Conservation (phyloP, 2,329 filamentous ascomycete genomes). For the Aaosphaeria arxii region DNA sequence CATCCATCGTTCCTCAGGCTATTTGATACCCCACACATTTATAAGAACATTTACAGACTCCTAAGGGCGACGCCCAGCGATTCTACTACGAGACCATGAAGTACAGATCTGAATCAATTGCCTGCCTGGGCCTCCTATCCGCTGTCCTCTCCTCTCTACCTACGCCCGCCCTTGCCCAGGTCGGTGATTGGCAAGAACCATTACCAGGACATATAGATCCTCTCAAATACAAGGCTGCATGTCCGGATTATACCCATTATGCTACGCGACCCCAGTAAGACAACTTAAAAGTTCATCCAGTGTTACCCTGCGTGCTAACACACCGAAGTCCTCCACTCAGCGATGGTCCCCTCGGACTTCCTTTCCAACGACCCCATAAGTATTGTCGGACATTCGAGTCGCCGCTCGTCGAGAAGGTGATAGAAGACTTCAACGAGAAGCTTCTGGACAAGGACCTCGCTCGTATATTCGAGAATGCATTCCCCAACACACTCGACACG, state of each 20-base stretch:
- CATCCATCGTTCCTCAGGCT: neutral
- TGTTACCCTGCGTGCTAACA: constrained; percentile 1
- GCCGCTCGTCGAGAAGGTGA: constrained; percentile 81
- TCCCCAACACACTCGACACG: constrained; percentile 87
- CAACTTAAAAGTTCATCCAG: constrained; percentile 3
- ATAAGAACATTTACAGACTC: no score
- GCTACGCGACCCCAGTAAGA: constrained; percentile 57
- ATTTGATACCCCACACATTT: no score
- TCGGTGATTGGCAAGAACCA: constrained; percentile 26
- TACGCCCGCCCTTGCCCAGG: constrained; percentile 1
- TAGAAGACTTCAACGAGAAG: constrained; percentile 72
- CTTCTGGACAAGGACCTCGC: constrained; percentile 86
- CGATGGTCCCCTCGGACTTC: constrained; percentile 72
- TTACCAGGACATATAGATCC: constrained; percentile 26
- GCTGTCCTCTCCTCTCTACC: neutral
- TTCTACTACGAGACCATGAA: neutral
- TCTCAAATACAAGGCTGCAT: constrained; percentile 46
- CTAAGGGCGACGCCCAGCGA: no score
- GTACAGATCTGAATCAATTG: neutral
- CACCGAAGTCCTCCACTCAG: constrained; percentile 69
- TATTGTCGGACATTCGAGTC: constrained; percentile 89
- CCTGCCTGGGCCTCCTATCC: neutral
- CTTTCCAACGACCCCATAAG: constrained; percentile 78
- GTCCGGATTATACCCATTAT: constrained; percentile 65
- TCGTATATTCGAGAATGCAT: constrained; percentile 90